Conservation (phyloP, 2,329 filamentous ascomycete species). For the Pseudofabraea citricarpa region DNA sequence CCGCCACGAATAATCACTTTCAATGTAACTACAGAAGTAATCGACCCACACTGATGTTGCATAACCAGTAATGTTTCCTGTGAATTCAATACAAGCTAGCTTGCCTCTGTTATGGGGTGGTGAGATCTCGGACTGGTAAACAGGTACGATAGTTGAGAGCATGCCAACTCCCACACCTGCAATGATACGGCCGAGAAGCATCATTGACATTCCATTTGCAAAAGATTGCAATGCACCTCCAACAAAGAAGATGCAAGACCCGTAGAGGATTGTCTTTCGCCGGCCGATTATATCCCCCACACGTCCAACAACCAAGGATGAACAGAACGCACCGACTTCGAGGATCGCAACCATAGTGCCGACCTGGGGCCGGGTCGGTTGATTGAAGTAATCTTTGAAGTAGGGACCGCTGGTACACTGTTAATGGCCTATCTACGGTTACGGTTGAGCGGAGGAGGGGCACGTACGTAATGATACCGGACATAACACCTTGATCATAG, state of each 20-base stretch:
- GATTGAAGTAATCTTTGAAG: slow-evolving; percentile 89
- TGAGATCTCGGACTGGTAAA: slow-evolving; percentile 93
- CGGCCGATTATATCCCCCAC: slow-evolving; percentile 90
- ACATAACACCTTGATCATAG: slow-evolving; percentile 90
- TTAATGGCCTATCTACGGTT: slow-evolving; percentile 14
- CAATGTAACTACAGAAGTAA: slow-evolving; percentile 91
- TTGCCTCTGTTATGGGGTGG: slow-evolving; percentile 94
- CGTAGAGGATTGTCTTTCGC: slow-evolving; percentile 86
- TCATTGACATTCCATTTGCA: slow-evolving; percentile 80
- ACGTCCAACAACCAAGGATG: slow-evolving; percentile 79
- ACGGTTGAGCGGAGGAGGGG: not conserved
- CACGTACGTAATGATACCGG: slow-evolving; percentile 61
- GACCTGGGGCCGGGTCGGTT: slow-evolving; percentile 81
- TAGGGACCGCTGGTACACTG: slow-evolving; percentile 60
- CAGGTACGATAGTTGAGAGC: slow-evolving; percentile 85
- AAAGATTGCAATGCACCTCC: slow-evolving; percentile 84
- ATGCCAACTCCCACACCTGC: slow-evolving; percentile 84
- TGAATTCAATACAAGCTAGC: slow-evolving; percentile 96
- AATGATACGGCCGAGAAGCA: slow-evolving; percentile 78
- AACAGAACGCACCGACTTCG: slow-evolving; percentile 87
- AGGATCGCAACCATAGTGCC: slow-evolving; percentile 98
- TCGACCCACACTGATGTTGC: slow-evolving; percentile 98
- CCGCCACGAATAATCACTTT: slow-evolving; percentile 83
- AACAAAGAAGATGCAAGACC: slow-evolving; percentile 79
- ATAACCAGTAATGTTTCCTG: slow-evolving; percentile 94